Percentiles rank a stretch among this genome's conserved stretches.
These are phyloP conservation scores for Gymnopus androsaceus DNA, from an alignment of 1,284 basidiomycete species.

Conservation along the genomic window DNA sequence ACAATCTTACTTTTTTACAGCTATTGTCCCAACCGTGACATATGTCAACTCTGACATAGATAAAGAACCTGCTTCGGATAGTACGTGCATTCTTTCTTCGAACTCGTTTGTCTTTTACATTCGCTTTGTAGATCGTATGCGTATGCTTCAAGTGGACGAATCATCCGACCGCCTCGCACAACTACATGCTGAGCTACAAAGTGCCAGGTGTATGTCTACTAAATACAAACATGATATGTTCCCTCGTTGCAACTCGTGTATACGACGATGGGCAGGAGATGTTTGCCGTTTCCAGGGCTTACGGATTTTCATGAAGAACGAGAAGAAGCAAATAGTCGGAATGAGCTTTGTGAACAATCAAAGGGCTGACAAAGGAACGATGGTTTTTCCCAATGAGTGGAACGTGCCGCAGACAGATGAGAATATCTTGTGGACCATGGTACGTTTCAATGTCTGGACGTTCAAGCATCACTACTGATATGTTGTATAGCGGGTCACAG, in stretches of 20 bases:
- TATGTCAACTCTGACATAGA: constrained; percentile 48
- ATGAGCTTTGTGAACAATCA: constrained; percentile 69
- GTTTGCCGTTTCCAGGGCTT: constrained; percentile 81
- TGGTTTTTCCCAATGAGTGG: constrained; percentile 69
- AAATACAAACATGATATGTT: constrained; percentile 69
- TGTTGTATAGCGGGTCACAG: constrained; percentile 58
- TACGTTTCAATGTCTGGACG: constrained; percentile 29
- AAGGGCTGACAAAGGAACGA: constrained; percentile 54
- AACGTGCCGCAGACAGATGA: constrained; percentile 52
- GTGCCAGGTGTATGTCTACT: constrained; percentile 78
- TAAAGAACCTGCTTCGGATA: constrained; percentile 39
- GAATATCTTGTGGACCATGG: constrained; percentile 63
- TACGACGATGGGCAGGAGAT: constrained; percentile 79
- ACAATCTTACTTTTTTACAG: constrained; percentile 9
- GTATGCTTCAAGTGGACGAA: constrained; percentile 10
- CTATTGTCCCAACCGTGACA: constrained; percentile 45
- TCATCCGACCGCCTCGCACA: constrained; percentile 18
- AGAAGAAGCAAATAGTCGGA: constrained; percentile 56
- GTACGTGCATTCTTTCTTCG: not conserved
- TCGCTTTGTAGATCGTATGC: constrained; percentile 9
- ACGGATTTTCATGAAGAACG: constrained; percentile 68
- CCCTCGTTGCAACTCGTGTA: constrained; percentile 78
- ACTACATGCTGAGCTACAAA: constrained; percentile 60
- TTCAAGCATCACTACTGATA: constrained; percentile 14
- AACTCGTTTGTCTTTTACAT: not conserved